Conservation (phyloP, 2,329 filamentous ascomycete species). For the Bipolaris zeicola region DNA sequence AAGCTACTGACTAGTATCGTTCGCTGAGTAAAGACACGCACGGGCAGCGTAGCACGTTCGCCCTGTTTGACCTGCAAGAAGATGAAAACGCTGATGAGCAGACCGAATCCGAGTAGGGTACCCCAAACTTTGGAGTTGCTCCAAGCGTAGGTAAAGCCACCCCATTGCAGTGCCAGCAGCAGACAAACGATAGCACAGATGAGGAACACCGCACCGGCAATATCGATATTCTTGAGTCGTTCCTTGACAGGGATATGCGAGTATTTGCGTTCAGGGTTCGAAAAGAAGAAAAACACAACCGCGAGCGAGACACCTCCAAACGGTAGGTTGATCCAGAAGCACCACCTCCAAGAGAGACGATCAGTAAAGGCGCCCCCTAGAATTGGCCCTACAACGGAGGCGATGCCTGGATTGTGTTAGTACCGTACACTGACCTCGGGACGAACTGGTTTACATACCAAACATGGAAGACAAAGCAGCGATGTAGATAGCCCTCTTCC, state of each 20-base stretch:
- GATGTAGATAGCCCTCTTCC: constrained; percentile 52
- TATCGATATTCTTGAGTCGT: constrained; percentile 48
- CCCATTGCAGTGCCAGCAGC: constrained; percentile 47
- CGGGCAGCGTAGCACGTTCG: constrained; percentile 40
- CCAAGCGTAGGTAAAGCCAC: constrained; percentile 56
- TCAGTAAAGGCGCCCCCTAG: constrained; percentile 52
- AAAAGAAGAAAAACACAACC: constrained; percentile 42
- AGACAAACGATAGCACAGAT: constrained; percentile 43
- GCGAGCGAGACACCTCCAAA: constrained; percentile 49
- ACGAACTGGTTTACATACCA: constrained; percentile 16
- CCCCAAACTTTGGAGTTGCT: constrained; percentile 55
- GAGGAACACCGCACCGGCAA: constrained; percentile 39
- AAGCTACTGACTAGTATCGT: constrained; percentile 43
- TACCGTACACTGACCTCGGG: too few species aligned
- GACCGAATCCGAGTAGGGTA: constrained; percentile 55
- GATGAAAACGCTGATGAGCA: constrained; percentile 55
- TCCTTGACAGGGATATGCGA: constrained; percentile 39
- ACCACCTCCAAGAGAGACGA: constrained; percentile 48
- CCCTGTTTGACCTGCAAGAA: constrained; percentile 36
- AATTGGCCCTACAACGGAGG: constrained; percentile 50
- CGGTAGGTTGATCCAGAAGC: constrained; percentile 49
- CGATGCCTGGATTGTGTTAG: constrained; percentile 23
- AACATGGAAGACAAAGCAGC: constrained; percentile 47
- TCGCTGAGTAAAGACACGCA: constrained; percentile 43
- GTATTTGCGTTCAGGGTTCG: constrained; percentile 32